Evolutionary conservation across 83 land plant genomes (phyloP).

Genomic region (Picea mariana): DNA sequence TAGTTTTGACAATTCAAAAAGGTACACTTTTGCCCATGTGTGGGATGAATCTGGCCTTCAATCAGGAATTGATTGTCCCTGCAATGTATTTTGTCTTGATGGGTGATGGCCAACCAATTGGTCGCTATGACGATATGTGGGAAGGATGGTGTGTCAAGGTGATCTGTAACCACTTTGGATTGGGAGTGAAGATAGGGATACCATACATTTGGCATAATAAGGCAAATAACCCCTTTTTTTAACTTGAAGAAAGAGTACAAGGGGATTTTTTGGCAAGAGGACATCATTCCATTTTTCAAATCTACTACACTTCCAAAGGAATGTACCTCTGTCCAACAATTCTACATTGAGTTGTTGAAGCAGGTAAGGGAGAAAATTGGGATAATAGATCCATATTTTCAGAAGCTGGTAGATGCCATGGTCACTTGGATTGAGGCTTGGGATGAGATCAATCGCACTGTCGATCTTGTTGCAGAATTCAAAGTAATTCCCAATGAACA

Average conservation of each 20-base stretch:
- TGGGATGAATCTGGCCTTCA: conserved; percentile 71
- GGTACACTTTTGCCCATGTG: conserved; percentile 67
- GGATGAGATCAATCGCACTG: conserved; percentile 55
- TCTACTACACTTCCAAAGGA: conserved; percentile 41
- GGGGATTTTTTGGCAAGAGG: conserved; percentile 69
- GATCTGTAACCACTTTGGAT: conserved; percentile 55
- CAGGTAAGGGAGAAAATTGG: conserved; percentile 46
- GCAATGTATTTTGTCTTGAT: conserved; percentile 81
- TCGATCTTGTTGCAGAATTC: not conserved
- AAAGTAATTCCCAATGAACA: not conserved
- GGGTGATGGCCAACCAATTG: conserved; percentile 84
- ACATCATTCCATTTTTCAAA: conserved; percentile 64
- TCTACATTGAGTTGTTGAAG: conserved; percentile 57
- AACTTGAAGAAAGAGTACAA: conserved; percentile 67
- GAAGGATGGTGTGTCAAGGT: conserved; percentile 83
- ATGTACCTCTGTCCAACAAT: conserved; percentile 48
- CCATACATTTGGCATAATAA: conserved; percentile 78
- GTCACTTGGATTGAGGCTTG: conserved; percentile 80
- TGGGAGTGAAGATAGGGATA: conserved; percentile 61
- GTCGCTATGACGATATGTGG: conserved; percentile 85
- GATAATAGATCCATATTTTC: conserved; percentile 55
- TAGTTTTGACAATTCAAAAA: conserved; percentile 53
- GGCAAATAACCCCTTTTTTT: conserved; percentile 62
- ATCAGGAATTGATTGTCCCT: conserved; percentile 61
- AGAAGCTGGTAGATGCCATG: conserved; percentile 76